Base-by-base conservation (phyloP, 805 yeast genomes). In the Kuraishia molischiana region DNA sequence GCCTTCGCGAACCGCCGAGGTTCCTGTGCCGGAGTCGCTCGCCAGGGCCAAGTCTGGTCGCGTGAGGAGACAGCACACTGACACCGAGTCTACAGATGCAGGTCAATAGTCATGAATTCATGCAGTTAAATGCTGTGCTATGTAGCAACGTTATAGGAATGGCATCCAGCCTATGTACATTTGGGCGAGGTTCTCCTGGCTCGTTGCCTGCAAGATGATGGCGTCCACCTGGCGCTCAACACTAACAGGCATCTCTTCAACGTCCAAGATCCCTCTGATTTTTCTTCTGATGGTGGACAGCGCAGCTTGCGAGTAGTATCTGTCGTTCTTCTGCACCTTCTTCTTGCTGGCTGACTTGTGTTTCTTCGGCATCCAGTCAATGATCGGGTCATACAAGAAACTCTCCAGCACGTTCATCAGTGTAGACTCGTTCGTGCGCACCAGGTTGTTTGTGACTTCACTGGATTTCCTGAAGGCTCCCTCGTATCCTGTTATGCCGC, bases 91-190 rank as follows among this genome's bases (percentile, higher is more conserved):
- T 22, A 22, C 26, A 22, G 26, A 22, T n/a, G n/a, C n/a, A n/a
- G n/a, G 20, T 38, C 41, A 32, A 39, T 40, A 4, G 41, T n/a
- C n/a, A n/a, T n/a, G n/a, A n/a, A n/a, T n/a, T n/a, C n/a, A n/a
- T n/a, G n/a, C n/a, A n/a, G n/a, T n/a, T n/a, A n/a, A n/a, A n/a
- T n/a, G n/a, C 37, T 24, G 41, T 38, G 19, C n/a, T 22, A 22
- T 22, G 8, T 22, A 8, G 17, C 36, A 8, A 42, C 39, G 17
- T 49, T 52, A 77, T 65, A 80, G 67, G 56, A 79, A 78, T 6
- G 92, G 73, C 59, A 77, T 65, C 99, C 99, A 92, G 3, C 99
- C 99, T 19, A 83, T 77, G 57, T 85, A 92, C 98, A 92, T 90
- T 46, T 72, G 81, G 22, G 85, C 68, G 32, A 92, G 59, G 44